These are phyloP conservation scores for Aspergillus fijiensis DNA, from an alignment of 2,329 filamentous ascomycete genomes.

Conservation along the genomic window DNA sequence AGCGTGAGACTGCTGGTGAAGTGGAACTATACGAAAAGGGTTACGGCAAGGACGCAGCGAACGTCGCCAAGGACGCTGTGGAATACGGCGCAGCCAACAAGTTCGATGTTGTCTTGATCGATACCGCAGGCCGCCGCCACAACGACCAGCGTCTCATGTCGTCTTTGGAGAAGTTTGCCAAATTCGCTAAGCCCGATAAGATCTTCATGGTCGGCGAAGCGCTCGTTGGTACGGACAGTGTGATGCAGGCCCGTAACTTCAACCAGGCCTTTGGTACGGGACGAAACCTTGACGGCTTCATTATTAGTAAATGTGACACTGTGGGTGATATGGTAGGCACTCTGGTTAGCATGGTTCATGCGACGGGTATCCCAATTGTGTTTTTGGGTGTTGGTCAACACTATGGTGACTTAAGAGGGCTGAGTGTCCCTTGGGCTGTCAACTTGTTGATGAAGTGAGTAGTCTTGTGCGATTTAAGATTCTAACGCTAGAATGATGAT, in stretches of 20 bases:
- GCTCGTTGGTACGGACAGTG: slow-evolving; percentile 90
- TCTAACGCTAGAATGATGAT: background rate
- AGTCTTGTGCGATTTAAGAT: background rate
- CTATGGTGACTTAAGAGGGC: slow-evolving; percentile 63
- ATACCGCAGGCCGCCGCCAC: slow-evolving; percentile 90
- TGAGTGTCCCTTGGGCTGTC: slow-evolving; percentile 65
- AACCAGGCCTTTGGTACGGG: slow-evolving; percentile 84
- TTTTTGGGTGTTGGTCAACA: slow-evolving; percentile 78
- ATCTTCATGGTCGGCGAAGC: slow-evolving; percentile 97
- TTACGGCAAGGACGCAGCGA: slow-evolving; percentile 95
- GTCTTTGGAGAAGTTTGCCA: slow-evolving; percentile 93
- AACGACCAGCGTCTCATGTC: slow-evolving; percentile 97
- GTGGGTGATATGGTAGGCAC: slow-evolving; percentile 99
- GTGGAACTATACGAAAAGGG: slow-evolving; percentile 96
- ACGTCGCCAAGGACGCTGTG: slow-evolving; percentile 94
- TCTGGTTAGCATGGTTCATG: slow-evolving; percentile 94
- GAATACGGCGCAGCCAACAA: slow-evolving; percentile 68
- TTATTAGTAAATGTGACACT: slow-evolving; percentile 97
- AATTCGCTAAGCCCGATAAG: slow-evolving; percentile 94
- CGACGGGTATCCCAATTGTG: slow-evolving; percentile 91
- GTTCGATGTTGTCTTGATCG: slow-evolving; percentile 93
- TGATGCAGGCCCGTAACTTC: slow-evolving; percentile 95
- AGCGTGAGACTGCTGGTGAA: slow-evolving; percentile 73
- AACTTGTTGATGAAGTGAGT: slow-evolving; percentile 58
- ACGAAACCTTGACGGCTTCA: slow-evolving; percentile 86